Evolutionary conservation across 2,329 filamentous ascomycete species (phyloP).

Genomic region (Cercospora sp.): DNA sequence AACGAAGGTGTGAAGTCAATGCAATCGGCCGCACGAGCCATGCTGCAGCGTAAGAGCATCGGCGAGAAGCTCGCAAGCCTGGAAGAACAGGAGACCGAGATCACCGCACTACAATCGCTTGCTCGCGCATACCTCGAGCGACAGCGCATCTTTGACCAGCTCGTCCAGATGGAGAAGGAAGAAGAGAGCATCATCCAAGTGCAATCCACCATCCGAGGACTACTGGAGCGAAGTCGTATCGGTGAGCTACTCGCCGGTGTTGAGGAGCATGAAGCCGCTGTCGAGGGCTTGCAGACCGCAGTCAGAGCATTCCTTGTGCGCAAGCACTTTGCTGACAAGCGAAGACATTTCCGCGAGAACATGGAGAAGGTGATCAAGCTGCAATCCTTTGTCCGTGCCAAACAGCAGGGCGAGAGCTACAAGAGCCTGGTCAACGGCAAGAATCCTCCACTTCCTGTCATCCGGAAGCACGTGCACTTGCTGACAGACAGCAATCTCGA

Average conservation of each 20-base stretch:
- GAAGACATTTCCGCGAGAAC: constrained; percentile 86
- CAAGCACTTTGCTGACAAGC: constrained; percentile 76
- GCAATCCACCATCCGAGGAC: constrained; percentile 75
- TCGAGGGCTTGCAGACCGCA: constrained; percentile 72
- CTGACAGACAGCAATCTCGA: constrained; percentile 98
- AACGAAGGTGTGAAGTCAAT: constrained; percentile 48
- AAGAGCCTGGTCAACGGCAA: constrained; percentile 95
- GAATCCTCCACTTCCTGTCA: constrained; percentile 92
- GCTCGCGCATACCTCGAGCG: constrained; percentile 67
- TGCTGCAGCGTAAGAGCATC: constrained; percentile 47
- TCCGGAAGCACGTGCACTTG: constrained; percentile 97
- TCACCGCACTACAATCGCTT: constrained; percentile 65
- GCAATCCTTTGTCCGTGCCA: constrained; percentile 91
- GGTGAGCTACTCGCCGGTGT: constrained; percentile 73
- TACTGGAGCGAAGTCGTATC: constrained; percentile 73
- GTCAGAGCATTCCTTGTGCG: constrained; percentile 74
- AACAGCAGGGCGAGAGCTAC: constrained; percentile 96
- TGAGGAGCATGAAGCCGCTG: constrained; percentile 76
- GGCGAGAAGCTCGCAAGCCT: constrained; percentile 54
- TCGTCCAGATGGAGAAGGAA: constrained; percentile 69
- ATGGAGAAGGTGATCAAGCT: constrained; percentile 99
- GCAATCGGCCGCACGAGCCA: constrained; percentile 55
- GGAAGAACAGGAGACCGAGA: constrained; percentile 56
- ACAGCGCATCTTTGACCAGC: constrained; percentile 59
- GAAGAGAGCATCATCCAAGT: constrained; percentile 66